Evolutionary conservation across 257 asterid species (phyloP), one percentile per base, ranked within the genome.

Genomic region (Avicennia marina): DNA sequence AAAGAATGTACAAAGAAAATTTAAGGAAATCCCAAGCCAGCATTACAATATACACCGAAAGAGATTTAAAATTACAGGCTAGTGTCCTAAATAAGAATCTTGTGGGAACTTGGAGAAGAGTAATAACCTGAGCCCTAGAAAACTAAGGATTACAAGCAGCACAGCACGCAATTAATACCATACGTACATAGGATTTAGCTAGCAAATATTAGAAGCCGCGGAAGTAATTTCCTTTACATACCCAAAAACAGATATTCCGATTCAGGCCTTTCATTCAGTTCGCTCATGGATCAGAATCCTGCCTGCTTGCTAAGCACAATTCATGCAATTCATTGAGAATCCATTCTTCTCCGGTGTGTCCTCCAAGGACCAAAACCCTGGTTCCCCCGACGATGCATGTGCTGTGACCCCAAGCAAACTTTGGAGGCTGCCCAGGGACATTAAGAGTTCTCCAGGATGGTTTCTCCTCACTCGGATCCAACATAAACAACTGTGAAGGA

Each of bases 331-430:
- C 95, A 45, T 79, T 88, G 0, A 88, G 76, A 48, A 88, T 59
- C 96, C 96, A 88, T 52, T 88, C 95, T 69, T 88, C 95, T 36
- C 95, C 96, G 1, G 91, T 88, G 61, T 88, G 86, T 25, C 96
- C 96, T 40, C 96, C 96, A 3, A 88, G 80, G 27, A 88, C 95
- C 69, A 88, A 70, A 21, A 88, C 96, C 69, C 95, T 70, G 16
- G 96, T 88, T 17, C 96, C 95, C 27, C 95, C 95, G n/a, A 88
- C 93, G 3, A 88, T 71, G 13, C 96, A 88, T 4, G 95, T 85
- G 60, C 96, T 82, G 52, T 85, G 96, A 6, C 96, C 96, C 96
- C 96, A 88, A 24, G 96, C 94, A 25, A 82, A 76, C 69, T 85
- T 85, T 2, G 96, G 96, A 0, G 96, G 86, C 51, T 85, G 81